Base-by-base conservation (phyloP, 805 yeast species). In the Yamadazyma sp. region DNA sequence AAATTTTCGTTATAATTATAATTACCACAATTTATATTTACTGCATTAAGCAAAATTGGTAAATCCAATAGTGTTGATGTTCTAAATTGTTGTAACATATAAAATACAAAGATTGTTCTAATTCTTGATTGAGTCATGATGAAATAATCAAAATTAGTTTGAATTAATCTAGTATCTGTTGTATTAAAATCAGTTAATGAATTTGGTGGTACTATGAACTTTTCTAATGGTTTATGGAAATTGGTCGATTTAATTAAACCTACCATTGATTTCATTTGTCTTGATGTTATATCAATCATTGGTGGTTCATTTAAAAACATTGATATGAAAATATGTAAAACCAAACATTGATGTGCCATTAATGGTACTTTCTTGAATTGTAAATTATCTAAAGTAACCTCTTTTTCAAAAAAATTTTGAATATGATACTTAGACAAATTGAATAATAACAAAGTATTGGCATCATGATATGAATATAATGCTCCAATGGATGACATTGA, bases 401-500 rank as follows among this genome's bases (percentile, higher is more conserved):
- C 70, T 28, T 59, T 60, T 46, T 80, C 87, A 65, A 84, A 71
- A 44, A 71, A 77, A 42, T 74, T 75, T 51, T 82, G 86, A 37
- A 83, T 76, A 44, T 81, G 76, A 36, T 65, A 75, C 50, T 84
- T 75, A 12, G 86, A 72, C 39, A 84, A 71, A 50, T 81, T 81
- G 55, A 81, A 82, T 39, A 84, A 58, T 7, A 83, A 65, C 48
- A 82, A 69, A 0, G 96, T 85, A 52, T 85, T 85, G 23, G 80
- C 62, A 21, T 87, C 83, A 50, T 84, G 88, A 60, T 83, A 86
- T 0, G 86, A 78, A 50, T 85, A 86, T 15, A 89, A 68, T 0
- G 96, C 95, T 27, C 98, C 98, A 39, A 89, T 76, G 11, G 95
- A 82, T 1, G 93, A 83, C 75, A 88, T 83, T 2, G 94, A 78